phyloP scores from a whole-genome alignment of 1,139 yeast species.

The Suhomyces chickasaworum region DNA sequence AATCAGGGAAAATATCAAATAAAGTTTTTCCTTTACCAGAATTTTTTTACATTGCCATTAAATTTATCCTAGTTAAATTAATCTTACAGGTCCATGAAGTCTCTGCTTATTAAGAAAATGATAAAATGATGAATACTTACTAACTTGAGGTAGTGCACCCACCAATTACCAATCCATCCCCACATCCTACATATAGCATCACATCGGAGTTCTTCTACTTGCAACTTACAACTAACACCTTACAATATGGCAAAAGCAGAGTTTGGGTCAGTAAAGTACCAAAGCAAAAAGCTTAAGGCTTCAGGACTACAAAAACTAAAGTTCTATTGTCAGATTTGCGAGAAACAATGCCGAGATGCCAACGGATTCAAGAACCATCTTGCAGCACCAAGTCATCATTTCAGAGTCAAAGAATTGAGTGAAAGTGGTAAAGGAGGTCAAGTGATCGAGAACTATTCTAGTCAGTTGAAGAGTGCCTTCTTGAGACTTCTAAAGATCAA shows the following conservation, averaged over 20 bases:
- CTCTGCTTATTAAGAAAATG: too few relatives aligned
- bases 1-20: too few relatives aligned
- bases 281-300: slow-evolving; percentile 77
- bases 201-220: neutral
- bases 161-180: too few relatives aligned
- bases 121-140: too few relatives aligned
- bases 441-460: slow-evolving; percentile 62
- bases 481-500: slow-evolving; percentile 58
- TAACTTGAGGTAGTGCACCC: too few relatives aligned
- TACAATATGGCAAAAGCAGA: slow-evolving; percentile 50
- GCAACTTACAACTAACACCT: too few relatives aligned
- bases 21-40: too few relatives aligned
- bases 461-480: slow-evolving; percentile 64
- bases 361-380: slow-evolving; percentile 93
- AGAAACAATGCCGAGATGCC: slow-evolving; percentile 91
- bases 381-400: slow-evolving; percentile 72
- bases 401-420: slow-evolving; percentile 43
- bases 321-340: slow-evolving; percentile 90
- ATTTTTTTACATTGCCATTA: too few relatives aligned
- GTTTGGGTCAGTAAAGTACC: slow-evolving; percentile 78
- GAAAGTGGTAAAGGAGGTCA: slow-evolving; percentile 41
- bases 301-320: slow-evolving; percentile 82
- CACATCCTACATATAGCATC: neutral
- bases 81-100: too few relatives aligned
- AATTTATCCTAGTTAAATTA: too few relatives aligned